These are phyloP conservation scores for Monascus ruber DNA, from an alignment of 2,329 filamentous ascomycete genomes.

Conservation along the genomic window DNA sequence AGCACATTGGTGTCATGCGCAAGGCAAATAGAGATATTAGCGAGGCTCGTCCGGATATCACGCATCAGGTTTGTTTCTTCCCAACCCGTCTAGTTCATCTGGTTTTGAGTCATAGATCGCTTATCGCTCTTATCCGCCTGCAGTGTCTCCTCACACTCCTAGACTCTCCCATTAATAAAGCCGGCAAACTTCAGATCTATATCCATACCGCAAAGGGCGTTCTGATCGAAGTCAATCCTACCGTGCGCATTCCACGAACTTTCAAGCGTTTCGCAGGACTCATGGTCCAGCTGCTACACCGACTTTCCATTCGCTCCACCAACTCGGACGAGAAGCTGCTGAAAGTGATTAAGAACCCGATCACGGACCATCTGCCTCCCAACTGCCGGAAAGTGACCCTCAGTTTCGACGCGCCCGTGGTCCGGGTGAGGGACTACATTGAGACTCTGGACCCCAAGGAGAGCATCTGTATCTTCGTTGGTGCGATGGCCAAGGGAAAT, in stretches of 20 bases:
- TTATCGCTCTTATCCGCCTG: conserved; percentile 3
- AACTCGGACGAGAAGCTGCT: conserved; percentile 96
- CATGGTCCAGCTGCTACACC: conserved; percentile 96
- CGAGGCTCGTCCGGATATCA: conserved; percentile 94
- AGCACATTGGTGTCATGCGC: conserved; percentile 97
- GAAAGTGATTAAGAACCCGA: conserved; percentile 95
- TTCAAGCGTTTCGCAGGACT: conserved; percentile 98
- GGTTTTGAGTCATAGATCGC: conserved; percentile 4
- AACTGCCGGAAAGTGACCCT: conserved; percentile 97
- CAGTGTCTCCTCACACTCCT: conserved; percentile 94
- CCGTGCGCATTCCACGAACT: conserved; percentile 90
- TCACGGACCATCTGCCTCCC: conserved; percentile 89
- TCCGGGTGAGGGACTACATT: conserved; percentile 82
- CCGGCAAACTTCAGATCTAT: conserved; percentile 93
- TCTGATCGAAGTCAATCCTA: conserved; percentile 95
- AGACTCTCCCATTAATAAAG: conserved; percentile 97
- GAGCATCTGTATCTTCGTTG: conserved; percentile 95
- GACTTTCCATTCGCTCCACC: conserved; percentile 88
- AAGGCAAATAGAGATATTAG: conserved; percentile 99
- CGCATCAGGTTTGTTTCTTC: conserved; percentile 70
- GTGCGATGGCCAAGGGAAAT: conserved; percentile 93
- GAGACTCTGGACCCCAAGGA: conserved; percentile 66
- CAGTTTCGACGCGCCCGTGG: conserved; percentile 82
- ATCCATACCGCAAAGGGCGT: conserved; percentile 97
- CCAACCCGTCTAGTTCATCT: background rate